These are phyloP conservation scores for Pseudogymnoascus pannorum DNA, from an alignment of 2,329 filamentous ascomycete species.

Conservation along the genomic window DNA sequence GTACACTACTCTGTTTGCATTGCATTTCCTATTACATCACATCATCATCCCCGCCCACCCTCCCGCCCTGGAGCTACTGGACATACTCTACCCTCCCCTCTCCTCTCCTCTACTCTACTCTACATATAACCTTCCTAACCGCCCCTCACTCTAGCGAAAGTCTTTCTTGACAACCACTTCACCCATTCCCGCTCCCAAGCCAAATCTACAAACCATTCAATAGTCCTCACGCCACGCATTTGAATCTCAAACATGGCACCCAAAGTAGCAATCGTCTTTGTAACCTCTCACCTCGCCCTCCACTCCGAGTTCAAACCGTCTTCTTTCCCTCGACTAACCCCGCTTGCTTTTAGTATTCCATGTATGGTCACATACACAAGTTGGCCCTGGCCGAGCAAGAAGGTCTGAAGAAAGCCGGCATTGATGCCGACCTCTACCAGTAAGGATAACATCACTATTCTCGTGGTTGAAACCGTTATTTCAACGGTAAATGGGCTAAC, in stretches of 20 bases:
- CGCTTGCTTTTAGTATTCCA: conserved; percentile 62
- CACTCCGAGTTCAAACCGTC: not conserved
- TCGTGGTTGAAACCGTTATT: not conserved
- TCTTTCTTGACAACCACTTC: not conserved
- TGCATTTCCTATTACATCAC: not conserved
- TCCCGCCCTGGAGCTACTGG: not conserved
- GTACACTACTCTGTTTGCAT: not conserved
- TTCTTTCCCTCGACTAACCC: not conserved
- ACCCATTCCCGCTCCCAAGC: not conserved
- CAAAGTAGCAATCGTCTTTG: conserved; percentile 86
- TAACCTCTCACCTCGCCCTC: conserved; percentile 39
- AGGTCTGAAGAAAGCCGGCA: conserved; percentile 83
- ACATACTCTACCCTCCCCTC: too few relatives aligned
- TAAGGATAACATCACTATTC: conserved; percentile 33
- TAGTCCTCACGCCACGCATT: not conserved
- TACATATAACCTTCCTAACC: not conserved
- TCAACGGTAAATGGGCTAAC: conserved; percentile 13
- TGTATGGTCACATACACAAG: conserved; percentile 83
- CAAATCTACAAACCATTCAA: not conserved
- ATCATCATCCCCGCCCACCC: not conserved
- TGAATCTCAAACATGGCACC: conserved; percentile 58
- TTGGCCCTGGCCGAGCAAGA: conserved; percentile 85
- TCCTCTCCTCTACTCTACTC: too few relatives aligned
- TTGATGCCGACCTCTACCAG: conserved; percentile 76
- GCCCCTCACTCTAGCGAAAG: not conserved